Evolutionary conservation across 305 asterid species (phyloP).

Genomic region (Fraxinus dipetala): DNA sequence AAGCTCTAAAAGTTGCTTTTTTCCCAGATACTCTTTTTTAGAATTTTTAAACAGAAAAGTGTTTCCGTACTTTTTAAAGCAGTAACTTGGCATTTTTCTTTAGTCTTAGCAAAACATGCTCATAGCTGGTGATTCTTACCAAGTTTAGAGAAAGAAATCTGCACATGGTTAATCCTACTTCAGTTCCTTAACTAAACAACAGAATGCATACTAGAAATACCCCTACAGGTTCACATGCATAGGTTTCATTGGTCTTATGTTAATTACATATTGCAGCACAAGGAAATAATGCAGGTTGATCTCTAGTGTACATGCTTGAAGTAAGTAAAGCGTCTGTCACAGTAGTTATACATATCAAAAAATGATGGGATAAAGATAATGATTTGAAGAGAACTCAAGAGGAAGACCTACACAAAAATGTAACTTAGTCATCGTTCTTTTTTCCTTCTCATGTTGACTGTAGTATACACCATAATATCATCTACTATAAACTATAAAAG

Average conservation of each 20-base stretch:
- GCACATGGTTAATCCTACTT: background rate
- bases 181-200: background rate
- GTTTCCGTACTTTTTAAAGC: background rate
- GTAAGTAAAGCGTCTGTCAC: background rate
- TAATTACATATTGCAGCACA: background rate
- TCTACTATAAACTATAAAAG: background rate
- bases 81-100: background rate
- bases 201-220: background rate
- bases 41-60: background rate
- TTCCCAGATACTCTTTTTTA: background rate
- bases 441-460: background rate
- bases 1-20: background rate
- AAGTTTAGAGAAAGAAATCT: background rate
- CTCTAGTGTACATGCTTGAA: background rate
- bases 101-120: background rate
- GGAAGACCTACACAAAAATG: background rate
- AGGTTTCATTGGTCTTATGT: background rate
- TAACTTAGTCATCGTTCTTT: background rate
- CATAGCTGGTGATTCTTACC: background rate
- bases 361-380: background rate
- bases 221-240: background rate
- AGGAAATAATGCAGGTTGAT: background rate
- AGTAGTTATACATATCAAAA: background rate
- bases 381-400: background rate
- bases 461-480: background rate